These are phyloP conservation scores for Amauroascus verrucosus DNA, from an alignment of 2,329 filamentous ascomycete genomes.

Conservation along the genomic window DNA sequence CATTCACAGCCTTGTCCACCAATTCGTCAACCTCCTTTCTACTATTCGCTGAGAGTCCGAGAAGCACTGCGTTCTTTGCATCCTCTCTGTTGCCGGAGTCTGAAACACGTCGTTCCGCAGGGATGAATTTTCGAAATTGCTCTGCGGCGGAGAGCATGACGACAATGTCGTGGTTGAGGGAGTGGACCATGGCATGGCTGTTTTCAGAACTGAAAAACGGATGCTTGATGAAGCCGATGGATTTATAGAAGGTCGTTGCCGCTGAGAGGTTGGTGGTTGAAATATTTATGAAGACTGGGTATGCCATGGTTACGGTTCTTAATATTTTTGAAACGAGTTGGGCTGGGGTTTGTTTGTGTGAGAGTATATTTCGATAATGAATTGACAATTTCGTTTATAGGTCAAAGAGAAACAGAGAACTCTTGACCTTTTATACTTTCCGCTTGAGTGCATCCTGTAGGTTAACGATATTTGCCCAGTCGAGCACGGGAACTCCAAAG, in stretches of 20 bases:
- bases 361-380: background rate
- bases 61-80: constrained; percentile 6
- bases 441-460: no score
- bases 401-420: no score
- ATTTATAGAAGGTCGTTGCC: constrained; percentile 15
- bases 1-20: constrained; percentile 2
- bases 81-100: constrained; percentile 3
- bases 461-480: no score
- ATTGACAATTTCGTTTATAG: no score
- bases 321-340: background rate
- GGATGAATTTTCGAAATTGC: constrained; percentile 14
- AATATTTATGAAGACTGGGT: constrained; percentile 16
- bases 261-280: constrained; percentile 13
- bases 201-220: constrained; percentile 13
- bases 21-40: constrained; percentile 11
- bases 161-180: constrained; percentile 12
- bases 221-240: constrained; percentile 17
- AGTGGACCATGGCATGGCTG: constrained; percentile 12
- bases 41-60: constrained; percentile 9
- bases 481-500: no score
- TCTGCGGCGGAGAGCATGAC: constrained; percentile 14
- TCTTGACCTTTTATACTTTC: no score
- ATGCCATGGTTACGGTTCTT: background rate
- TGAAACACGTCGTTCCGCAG: background rate
- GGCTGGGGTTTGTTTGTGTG: background rate